Base-by-base conservation (phyloP, 1,284 basidiomycete species). In the Moesziomyces aphidis region DNA sequence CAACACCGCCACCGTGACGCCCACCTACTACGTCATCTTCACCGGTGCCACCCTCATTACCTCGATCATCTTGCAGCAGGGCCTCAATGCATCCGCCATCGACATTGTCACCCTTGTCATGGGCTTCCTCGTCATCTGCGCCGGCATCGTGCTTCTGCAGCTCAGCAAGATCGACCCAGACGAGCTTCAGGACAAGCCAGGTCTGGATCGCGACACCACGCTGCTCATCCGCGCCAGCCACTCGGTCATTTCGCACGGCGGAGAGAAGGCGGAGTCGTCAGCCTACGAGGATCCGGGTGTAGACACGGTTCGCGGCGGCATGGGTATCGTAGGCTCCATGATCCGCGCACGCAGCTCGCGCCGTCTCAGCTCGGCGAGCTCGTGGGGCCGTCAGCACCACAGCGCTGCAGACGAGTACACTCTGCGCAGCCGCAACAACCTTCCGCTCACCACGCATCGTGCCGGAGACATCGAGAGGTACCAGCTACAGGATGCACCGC, bases 111-210 rank as follows among this genome's bases (percentile, higher is more conserved):
- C 95, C 5, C 89, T 98, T 75, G 93, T 97, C 31, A 82, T 89
- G 86, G 95, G 91, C 21, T 98, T 98, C 88, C 86, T 94, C 74
- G 90, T 92, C 72, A 95, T 94, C 68, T 85, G 86, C 79, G 86
- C 93, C 19, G 95, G 95, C 23, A 97, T 98, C 84, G 93, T 92
- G 21, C 90, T 99, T 69, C 90, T 99, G 10, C 96, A 99, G 86
- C 91, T 99, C 89, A 96, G 94, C 85, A 98, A 97, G 76, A 86
- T 85, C 73, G 81, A 85, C 64, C 80, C 84, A 0, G 65, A 78
- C 22, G 77, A 84, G 48, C 57, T 83, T 55, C 46, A 76, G 60
- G 63, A 80, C 50, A 77, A 80, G 61, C 71, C 73, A 3, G 80
- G 80, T 13, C 22, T 84, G 51, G 82, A 83, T 55, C 74, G 78